Base-by-base conservation (phyloP, 2,329 filamentous ascomycete genomes). In the Aphanocladium album region DNA sequence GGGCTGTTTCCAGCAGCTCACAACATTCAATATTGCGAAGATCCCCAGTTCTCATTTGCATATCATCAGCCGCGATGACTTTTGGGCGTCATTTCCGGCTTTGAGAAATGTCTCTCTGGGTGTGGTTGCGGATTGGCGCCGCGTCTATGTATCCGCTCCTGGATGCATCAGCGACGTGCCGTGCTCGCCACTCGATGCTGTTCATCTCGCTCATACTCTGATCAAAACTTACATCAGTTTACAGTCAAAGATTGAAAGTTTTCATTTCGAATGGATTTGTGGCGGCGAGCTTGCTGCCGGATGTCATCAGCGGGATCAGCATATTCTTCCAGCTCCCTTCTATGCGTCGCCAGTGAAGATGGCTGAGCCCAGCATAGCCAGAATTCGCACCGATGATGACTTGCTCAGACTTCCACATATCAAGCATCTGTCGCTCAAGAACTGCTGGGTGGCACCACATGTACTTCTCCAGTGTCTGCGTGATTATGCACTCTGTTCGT, bases 271-370 rank as follows among this genome's bases (percentile, higher is more conserved):
- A 62, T 91, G 86, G 82, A 75, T 82, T 6, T 83, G 82, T 57
- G 87, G 88, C 49, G 88, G 88, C 30, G 88, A 91, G 72, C 81
- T 87, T 64, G 85, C 84, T 2, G 74, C 81, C 19, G 86, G 87
- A 25, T 72, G 83, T 2, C 81, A 80, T 64, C 84, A 85, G 37
- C 80, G 88, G 27, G 88, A 88, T 66, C 78, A 79, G 60, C 78
- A 85, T 65, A 70, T 90, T 35, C 73, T 90, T 19, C 85, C 87
- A 0, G 85, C 84, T 9, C 88, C 86, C 1, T 72, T 86, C 62
- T 67, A 80, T 25, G 67, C 78, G 21, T 62, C 61, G 5, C 62
- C 72, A 11, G 62, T 64, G 5, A 56, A 66, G 45, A 75, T 78
- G 73, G 61, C 66, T 11, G 51, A 71, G 7, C 65, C 68, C n/a